These are phyloP conservation scores for Solanum etuberosum DNA, from an alignment of 257 asterid genomes.

Conservation along the genomic window DNA sequence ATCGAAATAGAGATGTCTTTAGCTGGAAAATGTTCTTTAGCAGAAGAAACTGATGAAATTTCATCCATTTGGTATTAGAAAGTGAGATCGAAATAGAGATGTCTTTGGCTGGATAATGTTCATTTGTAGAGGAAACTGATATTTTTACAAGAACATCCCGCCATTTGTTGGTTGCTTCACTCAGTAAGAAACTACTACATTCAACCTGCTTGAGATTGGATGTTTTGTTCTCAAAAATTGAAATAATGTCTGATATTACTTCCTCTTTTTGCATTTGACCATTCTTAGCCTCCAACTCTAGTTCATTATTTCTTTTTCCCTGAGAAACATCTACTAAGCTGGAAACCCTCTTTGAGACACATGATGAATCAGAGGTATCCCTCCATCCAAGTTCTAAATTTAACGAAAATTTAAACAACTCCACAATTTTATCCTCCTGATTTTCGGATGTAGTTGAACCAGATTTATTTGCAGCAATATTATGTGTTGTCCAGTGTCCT, in stretches of 20 bases:
- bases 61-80: not conserved
- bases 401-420: not conserved
- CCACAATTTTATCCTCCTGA: not conserved
- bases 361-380: not conserved
- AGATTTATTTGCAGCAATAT: too few relatives aligned
- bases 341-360: not conserved
- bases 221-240: not conserved
- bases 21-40: too few relatives aligned
- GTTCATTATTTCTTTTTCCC: not conserved
- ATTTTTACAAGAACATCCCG: not conserved
- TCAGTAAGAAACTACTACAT: not conserved
- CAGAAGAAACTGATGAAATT: not conserved
- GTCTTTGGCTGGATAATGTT: not conserved
- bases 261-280: not conserved
- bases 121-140: not conserved
- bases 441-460: not conserved
- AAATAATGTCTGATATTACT: not conserved
- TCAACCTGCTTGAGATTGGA: not conserved
- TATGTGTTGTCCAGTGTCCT: too few relatives aligned
- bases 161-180: not conserved
- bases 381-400: not conserved
- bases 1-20: too few relatives aligned
- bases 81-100: not conserved
- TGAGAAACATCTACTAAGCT: slow-evolving; percentile 5
- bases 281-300: slow-evolving; percentile 4